Evolutionary conservation across 2,329 filamentous ascomycete species (phyloP), one percentile per base, ranked within the genome.

Genomic region (Fusarium mundagurra): DNA sequence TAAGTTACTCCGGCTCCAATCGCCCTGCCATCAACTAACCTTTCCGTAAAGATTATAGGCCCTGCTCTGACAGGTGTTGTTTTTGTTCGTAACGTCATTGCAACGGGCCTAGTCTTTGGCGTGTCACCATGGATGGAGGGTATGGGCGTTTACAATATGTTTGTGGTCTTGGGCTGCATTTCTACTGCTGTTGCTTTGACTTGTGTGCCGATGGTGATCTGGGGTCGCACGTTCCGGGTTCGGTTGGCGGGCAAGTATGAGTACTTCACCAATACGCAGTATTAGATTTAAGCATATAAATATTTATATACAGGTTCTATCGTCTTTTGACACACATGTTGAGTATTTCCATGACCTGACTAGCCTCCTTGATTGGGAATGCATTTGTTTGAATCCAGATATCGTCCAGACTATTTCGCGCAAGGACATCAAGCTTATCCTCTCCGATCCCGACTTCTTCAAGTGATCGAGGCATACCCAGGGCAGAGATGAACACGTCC

Each of bases 391-490:
- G 74, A 53, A 86, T 85, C 84, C 85, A 88, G 14, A 82, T 80
- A 78, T 90, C 87, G 8, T 84, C 79, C 73, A 90, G 77, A 70
- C 85, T 85, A 68, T 86, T 86, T 65, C 82, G 79, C 0, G 89
- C 88, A 53, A 91, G 77, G 8, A 69, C 75, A 29, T 86, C 84
- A 22, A 89, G 77, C 75, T 85, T 83, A 6, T 89, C 86, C 31
- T 81, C 81, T 1, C 83, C 83, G 6, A 91, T 83, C 0, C 85
- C 84, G 4, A 90, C 86, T 10, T 88, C 87, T 51, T 82, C 84
- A 53, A 91, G 74, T 8, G 84, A 86, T 61, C 86, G 82, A n/a
- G 89, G 88, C 85, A 91, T 82, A 2, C 84, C 88, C 24, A 91
- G 77, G 45, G 85, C 84, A 12, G 83, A 82, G 47, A 91, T 84